A percentile compares a stretch with the other conserved stretches of the same genome.
Conservation (phyloP, 1,284 basidiomycete species). For the Sanghuangporus baumii region DNA sequence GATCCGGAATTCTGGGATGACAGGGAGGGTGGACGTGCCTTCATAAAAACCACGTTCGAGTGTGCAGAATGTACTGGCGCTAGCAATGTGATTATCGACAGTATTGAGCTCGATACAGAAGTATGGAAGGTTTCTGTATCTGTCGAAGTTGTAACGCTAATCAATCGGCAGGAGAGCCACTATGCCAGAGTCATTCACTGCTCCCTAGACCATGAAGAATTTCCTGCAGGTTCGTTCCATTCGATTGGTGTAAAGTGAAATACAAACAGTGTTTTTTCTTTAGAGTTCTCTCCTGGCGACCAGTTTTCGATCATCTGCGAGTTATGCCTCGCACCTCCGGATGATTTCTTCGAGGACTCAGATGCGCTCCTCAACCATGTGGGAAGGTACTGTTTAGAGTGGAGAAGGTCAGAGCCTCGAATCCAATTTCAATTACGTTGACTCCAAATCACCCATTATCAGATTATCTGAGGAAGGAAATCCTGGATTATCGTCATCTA, state of each 20-base stretch:
- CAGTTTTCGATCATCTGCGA: conserved; percentile 52
- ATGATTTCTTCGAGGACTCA: conserved; percentile 31
- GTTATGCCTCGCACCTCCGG: conserved; percentile 40
- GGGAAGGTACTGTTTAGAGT: conserved; percentile 55
- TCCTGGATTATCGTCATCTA: conserved; percentile 40
- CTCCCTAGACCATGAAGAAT: conserved; percentile 32
- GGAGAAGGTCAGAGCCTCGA: conserved; percentile 51
- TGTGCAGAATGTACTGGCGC: conserved; percentile 38
- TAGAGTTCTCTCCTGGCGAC: conserved; percentile 62
- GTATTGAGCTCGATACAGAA: conserved; percentile 39
- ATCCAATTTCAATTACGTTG: not conserved
- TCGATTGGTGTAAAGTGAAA: not conserved
- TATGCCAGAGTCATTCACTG: conserved; percentile 41
- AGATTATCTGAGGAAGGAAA: conserved; percentile 41
- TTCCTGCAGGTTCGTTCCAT: conserved; percentile 25
- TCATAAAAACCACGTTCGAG: conserved; percentile 44
- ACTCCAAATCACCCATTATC: not conserved
- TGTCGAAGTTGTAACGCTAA: not conserved
- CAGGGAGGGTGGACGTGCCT: conserved; percentile 46
- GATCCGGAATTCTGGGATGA: conserved; percentile 52
- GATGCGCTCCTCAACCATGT: conserved; percentile 35
- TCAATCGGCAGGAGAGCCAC: conserved; percentile 36
- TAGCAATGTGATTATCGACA: conserved; percentile 49
- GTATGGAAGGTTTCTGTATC: conserved; percentile 30
- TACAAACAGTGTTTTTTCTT: conserved; percentile 2